These are phyloP conservation scores for Glomus cerebriforme DNA, from an alignment of 192 early-diverging fungal species.

Conservation along the genomic window DNA sequence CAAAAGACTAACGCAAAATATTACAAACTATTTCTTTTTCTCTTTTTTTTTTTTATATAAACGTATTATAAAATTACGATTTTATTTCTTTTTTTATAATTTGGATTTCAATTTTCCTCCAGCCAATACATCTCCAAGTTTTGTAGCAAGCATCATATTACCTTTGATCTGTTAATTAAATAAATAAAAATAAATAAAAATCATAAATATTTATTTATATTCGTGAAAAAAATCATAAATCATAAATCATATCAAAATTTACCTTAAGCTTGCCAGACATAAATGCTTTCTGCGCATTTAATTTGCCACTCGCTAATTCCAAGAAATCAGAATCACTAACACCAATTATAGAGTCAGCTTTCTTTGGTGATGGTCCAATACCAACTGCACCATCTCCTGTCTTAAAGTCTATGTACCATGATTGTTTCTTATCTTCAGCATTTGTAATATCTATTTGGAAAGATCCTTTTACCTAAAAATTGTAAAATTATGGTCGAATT, in stretches of 20 bases:
- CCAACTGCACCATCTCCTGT: slow-evolving; percentile 65
- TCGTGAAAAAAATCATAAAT: neutral
- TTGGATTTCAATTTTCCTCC: slow-evolving; percentile 58
- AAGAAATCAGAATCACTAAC: slow-evolving; percentile 82
- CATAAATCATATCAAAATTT: slow-evolving; percentile 37
- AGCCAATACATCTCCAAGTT: slow-evolving; percentile 64
- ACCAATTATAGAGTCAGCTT: slow-evolving; percentile 69
- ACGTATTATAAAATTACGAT: neutral
- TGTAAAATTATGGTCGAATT: neutral
- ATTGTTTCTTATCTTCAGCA: slow-evolving; percentile 60
- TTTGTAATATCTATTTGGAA: slow-evolving; percentile 55
- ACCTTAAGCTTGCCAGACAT: slow-evolving; percentile 87
- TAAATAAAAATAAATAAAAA: too few relatives aligned
- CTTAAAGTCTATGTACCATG: slow-evolving; percentile 86
- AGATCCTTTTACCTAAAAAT: slow-evolving; percentile 1
- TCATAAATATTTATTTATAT: slow-evolving; percentile 36
- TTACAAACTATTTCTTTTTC: too few relatives aligned
- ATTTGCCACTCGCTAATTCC: slow-evolving; percentile 76
- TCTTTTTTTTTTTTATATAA: too few relatives aligned
- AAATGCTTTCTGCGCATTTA: slow-evolving; percentile 85
- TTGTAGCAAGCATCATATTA: slow-evolving; percentile 68
- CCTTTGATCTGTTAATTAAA: slow-evolving; percentile 58
- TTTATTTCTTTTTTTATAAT: slow-evolving; percentile 47
- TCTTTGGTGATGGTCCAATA: slow-evolving; percentile 59
- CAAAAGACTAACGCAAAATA: too few relatives aligned